Base-by-base conservation (phyloP, 768 basidiomycete species). In the Neoboletus magnificus region DNA sequence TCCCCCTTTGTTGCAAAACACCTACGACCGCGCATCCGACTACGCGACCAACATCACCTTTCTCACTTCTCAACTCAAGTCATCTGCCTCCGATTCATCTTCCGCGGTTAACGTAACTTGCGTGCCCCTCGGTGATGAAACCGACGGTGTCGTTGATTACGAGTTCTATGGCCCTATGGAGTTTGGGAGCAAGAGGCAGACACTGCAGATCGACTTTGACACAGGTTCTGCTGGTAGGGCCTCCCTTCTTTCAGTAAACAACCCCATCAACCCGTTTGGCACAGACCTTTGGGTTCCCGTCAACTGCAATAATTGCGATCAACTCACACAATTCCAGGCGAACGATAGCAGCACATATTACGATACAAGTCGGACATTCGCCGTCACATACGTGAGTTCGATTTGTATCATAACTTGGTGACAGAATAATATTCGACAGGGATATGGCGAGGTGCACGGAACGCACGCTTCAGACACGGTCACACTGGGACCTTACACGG, bases 241-340 rank as follows among this genome's bases (percentile, higher is more conserved):
- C 2, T 32, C 18, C 16, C 18, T 32, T 20, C 13, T 25, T 39
- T 52, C n/a, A 7, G 18, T 9, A 32, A 27, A 18, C 4, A 0
- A 9, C n/a, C 9, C 10, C 25, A 29, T 30, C 35, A 10, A 33
- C 30, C 3, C 5, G 20, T 35, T 27, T n/a, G 13, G 11, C 20
- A 74, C 81, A 33, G 87, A 89, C 64, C 73, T 85, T n/a, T 88
- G 86, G 82, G 66, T 79, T 20, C 75, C 79, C 29, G 66, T 70
- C 15, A 50, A 64, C 42, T 83, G 82, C 61, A 15, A 44, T 1
- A 36, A 59, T 16, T 84, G 82, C 56, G 56, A 57, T n/a, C 64
- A 69, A 45, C 64, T 58, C 49, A 16, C 27, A 15, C 74, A 76
- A 52, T 83, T 79, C 57, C 55, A 74, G 22, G 56, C 74, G 3